Conservation (phyloP, 257 asterid species). For the Solanum okadae region DNA sequence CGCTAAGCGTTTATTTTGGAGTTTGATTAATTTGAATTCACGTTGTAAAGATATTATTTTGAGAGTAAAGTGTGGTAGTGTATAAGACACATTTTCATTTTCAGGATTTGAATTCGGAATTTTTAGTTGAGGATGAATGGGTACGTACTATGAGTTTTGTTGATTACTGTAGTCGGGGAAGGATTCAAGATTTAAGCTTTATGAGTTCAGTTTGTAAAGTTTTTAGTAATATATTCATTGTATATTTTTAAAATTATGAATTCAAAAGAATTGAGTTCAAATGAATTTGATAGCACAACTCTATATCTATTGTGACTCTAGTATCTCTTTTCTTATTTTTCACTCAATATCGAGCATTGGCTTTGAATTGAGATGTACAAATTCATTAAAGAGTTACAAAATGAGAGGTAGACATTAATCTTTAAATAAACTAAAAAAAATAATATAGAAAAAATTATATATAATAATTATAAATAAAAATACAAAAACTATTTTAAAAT, state of each 20-base stretch:
- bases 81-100: not conserved
- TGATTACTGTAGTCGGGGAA: not conserved
- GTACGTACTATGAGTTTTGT: not conserved
- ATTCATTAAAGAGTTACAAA: not conserved
- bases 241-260: no score
- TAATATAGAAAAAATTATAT: not conserved
- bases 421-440: no score
- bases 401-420: not conserved
- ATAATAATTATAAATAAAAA: not conserved
- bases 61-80: not conserved
- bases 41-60: not conserved
- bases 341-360: not conserved
- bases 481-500: not conserved
- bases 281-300: not conserved
- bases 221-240: no score
- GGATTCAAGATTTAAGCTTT: not conserved
- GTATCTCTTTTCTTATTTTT: not conserved
- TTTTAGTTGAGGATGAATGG: not conserved
- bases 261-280: not conserved
- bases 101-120: not conserved
- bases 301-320: not conserved
- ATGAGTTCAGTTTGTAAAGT: not conserved
- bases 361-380: not conserved
- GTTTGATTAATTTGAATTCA: not conserved
- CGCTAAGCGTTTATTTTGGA: not conserved